Evolutionary conservation across 2,329 filamentous ascomycete genomes (phyloP).

Genomic region (Penicillium thymicola): DNA sequence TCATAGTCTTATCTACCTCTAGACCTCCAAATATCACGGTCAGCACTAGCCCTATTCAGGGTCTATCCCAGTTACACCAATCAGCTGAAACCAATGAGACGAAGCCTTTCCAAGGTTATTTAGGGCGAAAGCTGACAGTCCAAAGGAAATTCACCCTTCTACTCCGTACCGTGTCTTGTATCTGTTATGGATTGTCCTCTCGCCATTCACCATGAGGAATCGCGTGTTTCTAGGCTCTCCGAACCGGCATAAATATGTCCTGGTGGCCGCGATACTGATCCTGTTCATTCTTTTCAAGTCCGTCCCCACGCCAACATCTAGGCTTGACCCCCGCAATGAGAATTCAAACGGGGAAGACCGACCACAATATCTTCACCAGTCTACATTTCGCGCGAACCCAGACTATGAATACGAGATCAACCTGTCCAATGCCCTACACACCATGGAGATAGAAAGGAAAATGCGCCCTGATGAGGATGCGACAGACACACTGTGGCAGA

Average conservation of each 20-base stretch:
- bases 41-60: background rate
- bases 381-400: conserved; percentile 27
- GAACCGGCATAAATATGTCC: conserved; percentile 5
- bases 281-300: conserved; percentile 9
- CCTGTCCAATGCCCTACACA: conserved; percentile 22
- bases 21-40: too few species aligned
- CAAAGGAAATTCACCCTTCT: background rate
- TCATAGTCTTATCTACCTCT: too few species aligned
- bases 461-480: conserved; percentile 8
- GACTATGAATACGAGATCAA: conserved; percentile 28
- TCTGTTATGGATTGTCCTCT: background rate
- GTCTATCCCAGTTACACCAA: background rate
- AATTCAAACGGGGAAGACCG: conserved; percentile 2
- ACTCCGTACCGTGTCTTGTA: background rate
- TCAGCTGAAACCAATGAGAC: background rate
- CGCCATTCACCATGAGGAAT: conserved; percentile 9
- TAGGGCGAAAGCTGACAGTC: background rate
- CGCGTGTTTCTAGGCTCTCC: conserved; percentile 4
- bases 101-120: background rate
- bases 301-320: conserved; percentile 8
- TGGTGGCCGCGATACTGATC: conserved; percentile 3
- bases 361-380: conserved; percentile 29
- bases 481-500: conserved; percentile 32
- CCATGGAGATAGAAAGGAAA: conserved; percentile 21
- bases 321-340: background rate